Evolutionary conservation across 2,329 filamentous ascomycete species (phyloP).

Genomic region (Aspergillus sp.): DNA sequence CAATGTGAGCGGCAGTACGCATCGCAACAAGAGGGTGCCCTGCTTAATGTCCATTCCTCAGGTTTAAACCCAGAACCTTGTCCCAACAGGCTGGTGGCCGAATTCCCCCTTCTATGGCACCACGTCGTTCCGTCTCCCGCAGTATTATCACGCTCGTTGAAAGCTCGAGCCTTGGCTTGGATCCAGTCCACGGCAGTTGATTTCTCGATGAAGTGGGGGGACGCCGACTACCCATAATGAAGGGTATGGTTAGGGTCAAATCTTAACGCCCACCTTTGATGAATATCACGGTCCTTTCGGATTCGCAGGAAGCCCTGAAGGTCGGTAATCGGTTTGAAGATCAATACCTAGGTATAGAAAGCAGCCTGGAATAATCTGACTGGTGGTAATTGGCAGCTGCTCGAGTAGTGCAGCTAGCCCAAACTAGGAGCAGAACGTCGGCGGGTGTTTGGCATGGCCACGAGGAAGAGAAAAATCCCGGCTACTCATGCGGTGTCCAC

Average conservation of each 20-base stretch:
- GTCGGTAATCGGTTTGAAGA: neutral
- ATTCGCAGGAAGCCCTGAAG: neutral
- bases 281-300: neutral
- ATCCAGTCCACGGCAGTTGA: neutral
- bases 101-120: neutral
- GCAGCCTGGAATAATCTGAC: neutral
- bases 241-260: neutral
- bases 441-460: neutral
- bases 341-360: neutral
- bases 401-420: constrained; percentile 5
- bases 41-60: neutral
- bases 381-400: neutral
- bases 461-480: neutral
- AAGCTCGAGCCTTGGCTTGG: neutral
- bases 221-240: neutral
- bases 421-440: neutral
- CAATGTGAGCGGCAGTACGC: neutral
- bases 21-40: neutral
- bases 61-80: constrained; percentile 2
- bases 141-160: neutral
- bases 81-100: neutral
- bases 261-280: neutral
- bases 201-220: neutral
- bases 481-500: constrained; percentile 4
- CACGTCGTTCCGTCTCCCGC: neutral